A percentile compares a stretch with the other conserved stretches of the same genome.
These are phyloP conservation scores for Nakazawaea pomicola DNA, from an alignment of 805 yeast species.

Conservation along the genomic window DNA sequence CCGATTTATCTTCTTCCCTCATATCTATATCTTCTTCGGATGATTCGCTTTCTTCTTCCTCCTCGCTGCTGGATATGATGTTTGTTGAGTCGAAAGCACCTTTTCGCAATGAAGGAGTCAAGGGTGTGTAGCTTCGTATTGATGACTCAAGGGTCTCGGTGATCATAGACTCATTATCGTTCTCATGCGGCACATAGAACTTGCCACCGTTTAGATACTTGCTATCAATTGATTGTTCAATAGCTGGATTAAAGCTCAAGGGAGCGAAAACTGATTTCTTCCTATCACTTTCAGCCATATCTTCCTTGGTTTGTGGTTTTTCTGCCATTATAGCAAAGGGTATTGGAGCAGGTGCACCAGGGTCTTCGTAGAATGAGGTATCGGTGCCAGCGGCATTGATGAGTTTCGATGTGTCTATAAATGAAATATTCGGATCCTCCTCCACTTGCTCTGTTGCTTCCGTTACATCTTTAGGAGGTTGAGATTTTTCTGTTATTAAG, in stretches of 20 bases:
- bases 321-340: constrained; percentile 42
- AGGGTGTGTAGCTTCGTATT: constrained; percentile 8
- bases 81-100: constrained; percentile 4
- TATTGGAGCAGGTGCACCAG: constrained; percentile 78
- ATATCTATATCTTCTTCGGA: constrained; percentile 24
- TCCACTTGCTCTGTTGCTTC: constrained; percentile 1
- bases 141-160: constrained; percentile 6
- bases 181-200: constrained; percentile 48
- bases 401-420: constrained; percentile 39
- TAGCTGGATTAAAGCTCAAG: constrained; percentile 72
- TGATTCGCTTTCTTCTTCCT: constrained; percentile 8
- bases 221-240: constrained; percentile 70
- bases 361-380: constrained; percentile 56
- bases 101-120: constrained; percentile 12
- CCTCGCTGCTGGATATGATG: constrained; percentile 10
- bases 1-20: constrained; percentile 20
- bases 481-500: constrained; percentile 5
- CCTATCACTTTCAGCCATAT: constrained; percentile 22
- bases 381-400: constrained; percentile 18
- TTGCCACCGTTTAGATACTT: constrained; percentile 90
- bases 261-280: constrained; percentile 74
- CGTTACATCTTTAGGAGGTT: background rate
- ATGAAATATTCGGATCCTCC: constrained; percentile 6
- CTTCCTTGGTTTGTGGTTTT: constrained; percentile 19
- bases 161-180: background rate